Base-by-base conservation (phyloP, 305 asterid genomes). In the Fraxinus velutina region DNA sequence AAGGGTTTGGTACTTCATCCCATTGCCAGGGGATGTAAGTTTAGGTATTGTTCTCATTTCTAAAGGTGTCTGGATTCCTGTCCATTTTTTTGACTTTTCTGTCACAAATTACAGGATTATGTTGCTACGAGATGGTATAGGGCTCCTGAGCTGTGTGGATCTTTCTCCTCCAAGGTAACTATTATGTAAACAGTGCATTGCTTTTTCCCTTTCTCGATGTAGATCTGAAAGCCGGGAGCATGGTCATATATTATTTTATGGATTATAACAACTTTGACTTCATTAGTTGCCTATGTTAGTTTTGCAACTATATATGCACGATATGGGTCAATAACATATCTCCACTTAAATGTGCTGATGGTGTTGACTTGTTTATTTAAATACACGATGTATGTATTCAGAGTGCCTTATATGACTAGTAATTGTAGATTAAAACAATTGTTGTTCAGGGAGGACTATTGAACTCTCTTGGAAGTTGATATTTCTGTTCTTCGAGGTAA, bases 391-490 rank as follows among this genome's bases (percentile, higher is more conserved):
- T 47, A 73, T 80, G 64, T 79, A 50, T 83, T 85, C 78, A 72
- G 27, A 73, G 85, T 83, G 80, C 78, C 73, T 78, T 36, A 37
- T 50, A 42, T 74, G 70, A 82, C 81, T 75, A 66, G 89, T 86
- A 78, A 86, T 86, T 80, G 85, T 87, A 87, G 92, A 87, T 84
- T 83, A 86, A 85, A 87, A 83, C 76, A 85, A 70, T 84, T 89
- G 87, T 85, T 89, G 87, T 86, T 86, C 88, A 84, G 90, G 89
- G 85, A 89, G 89, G 92, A 87, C 82, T 71, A 84, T 78, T 89
- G 90, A 87, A 81, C 89, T 86, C 84, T 89, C 89, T 82, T 86
- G 89, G 90, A 86, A 89, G 90, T 89, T 89, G 90, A 86, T 87
- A 82, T 82, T 70, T 84, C 88, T 87, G 78, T 89, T 85, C 80